phyloP scores from a whole-genome alignment of 208 protist species.

The Trypanosoma cruzi region DNA sequence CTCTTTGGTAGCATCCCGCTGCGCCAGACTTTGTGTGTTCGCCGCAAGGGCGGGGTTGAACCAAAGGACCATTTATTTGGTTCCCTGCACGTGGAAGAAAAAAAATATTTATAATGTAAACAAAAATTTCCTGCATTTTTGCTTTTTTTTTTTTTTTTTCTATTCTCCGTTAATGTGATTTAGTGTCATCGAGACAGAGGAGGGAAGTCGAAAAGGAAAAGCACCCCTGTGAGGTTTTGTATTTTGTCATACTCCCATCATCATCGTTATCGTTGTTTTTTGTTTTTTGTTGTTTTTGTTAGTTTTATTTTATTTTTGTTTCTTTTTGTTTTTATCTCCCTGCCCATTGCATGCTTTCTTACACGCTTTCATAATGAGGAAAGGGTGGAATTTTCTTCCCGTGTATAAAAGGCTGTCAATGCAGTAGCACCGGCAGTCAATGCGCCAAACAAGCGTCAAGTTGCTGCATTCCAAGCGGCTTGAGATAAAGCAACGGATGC shows the following conservation, averaged over 20 bases:
- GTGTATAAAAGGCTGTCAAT: slow-evolving; percentile 13
- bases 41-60: slow-evolving; percentile 15
- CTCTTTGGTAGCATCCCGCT: slow-evolving; percentile 29
- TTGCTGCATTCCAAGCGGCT: slow-evolving; percentile 42
- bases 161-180: neutral
- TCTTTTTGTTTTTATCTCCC: too few relatives aligned
- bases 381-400: neutral
- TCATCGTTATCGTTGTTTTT: too few relatives aligned
- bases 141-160: neutral
- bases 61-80: slow-evolving; percentile 33
- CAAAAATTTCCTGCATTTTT: neutral
- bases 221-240: too few relatives aligned
- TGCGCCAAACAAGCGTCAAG: slow-evolving; percentile 42
- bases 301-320: too few relatives aligned
- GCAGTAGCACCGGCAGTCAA: neutral
- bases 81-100: neutral
- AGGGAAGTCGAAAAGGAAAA: too few relatives aligned
- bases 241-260: too few relatives aligned
- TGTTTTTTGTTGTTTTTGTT: too few relatives aligned
- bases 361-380: neutral
- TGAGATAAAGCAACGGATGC: slow-evolving; percentile 64
- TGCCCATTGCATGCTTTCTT: neutral
- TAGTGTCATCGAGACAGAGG: too few relatives aligned
- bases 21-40: slow-evolving; percentile 4
- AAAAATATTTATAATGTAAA: too few relatives aligned